Percentiles rank a stretch among this genome's conserved stretches.
Evolutionary conservation across 768 basidiomycete genomes (phyloP).

Genomic region (Clitopilus passeckerianus): DNA sequence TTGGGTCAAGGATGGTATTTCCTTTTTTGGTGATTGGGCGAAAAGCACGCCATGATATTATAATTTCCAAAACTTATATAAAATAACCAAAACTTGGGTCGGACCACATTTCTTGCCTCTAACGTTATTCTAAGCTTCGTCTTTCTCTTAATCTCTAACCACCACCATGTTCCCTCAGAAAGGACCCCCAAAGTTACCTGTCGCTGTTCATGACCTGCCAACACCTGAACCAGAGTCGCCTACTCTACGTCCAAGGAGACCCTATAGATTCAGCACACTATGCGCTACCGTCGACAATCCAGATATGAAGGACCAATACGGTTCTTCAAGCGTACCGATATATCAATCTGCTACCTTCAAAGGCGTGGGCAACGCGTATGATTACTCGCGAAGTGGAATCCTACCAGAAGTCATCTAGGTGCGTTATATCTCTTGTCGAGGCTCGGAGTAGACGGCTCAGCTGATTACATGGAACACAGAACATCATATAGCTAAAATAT

Average conservation of each 20-base stretch:
- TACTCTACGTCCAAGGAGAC: slow-evolving; percentile 50
- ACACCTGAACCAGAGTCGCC: slow-evolving; percentile 85
- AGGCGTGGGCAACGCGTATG: slow-evolving; percentile 83
- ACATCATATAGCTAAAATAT: slow-evolving; percentile 96
- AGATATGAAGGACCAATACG: slow-evolving; percentile 91
- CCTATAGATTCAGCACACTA: slow-evolving; percentile 85
- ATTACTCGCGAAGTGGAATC: slow-evolving; percentile 97
- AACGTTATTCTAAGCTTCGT: slow-evolving; percentile 1
- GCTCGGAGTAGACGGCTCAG: not conserved
- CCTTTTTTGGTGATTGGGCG: slow-evolving; percentile 11
- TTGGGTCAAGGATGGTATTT: not conserved
- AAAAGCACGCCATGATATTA: slow-evolving; percentile 21
- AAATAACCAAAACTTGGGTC: slow-evolving; percentile 3
- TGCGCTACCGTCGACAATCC: slow-evolving; percentile 93
- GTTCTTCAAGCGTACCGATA: slow-evolving; percentile 91
- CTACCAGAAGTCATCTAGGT: slow-evolving; percentile 94
- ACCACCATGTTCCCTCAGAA: slow-evolving; percentile 31
- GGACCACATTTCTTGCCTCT: slow-evolving; percentile 4
- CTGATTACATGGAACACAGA: slow-evolving; percentile 42
- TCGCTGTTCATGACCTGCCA: slow-evolving; percentile 49
- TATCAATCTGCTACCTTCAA: slow-evolving; percentile 99
- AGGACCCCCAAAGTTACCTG: slow-evolving; percentile 19
- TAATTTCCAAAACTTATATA: slow-evolving; percentile 3
- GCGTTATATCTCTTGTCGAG: slow-evolving; percentile 10
- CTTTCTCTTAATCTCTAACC: slow-evolving; percentile 14